Base-by-base conservation (phyloP, 805 yeast genomes). In the Yarrowia porcina region DNA sequence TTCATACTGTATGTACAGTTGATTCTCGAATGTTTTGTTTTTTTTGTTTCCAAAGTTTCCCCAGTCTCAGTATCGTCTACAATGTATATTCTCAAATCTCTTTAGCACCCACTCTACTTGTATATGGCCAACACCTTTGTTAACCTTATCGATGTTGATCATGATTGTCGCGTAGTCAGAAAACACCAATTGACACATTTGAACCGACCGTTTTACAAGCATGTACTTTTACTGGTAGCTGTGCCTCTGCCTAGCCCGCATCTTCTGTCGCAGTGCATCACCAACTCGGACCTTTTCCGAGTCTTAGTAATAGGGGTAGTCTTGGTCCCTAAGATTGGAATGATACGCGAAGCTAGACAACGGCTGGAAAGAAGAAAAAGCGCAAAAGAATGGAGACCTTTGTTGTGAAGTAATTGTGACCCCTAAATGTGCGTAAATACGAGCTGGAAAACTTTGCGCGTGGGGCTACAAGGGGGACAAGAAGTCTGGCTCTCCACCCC, bases 131-230 rank as follows among this genome's bases (percentile, higher is more conserved):
- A 12, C 8, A 12, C 8, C 6, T 30, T 13, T 28, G 3, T 20
- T 30, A 45, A 45, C 52, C 52, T 45, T 30, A 45, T 45, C 52
- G 52, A 12, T n/a, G 52, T 36, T 45, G 52, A 45, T 30, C 52
- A 17, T 13, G 50, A 45, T 45, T 27, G 35, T 45, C 50, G 17
- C 27, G 35, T 44, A n/a, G n/a, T n/a, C n/a, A n/a, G n/a, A n/a
- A n/a, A n/a, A n/a, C n/a, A n/a, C n/a, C n/a, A n/a, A n/a, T n/a
- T n/a, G n/a, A n/a, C n/a, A n/a, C n/a, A n/a, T n/a, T n/a, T n/a
- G n/a, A n/a, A n/a, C n/a, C n/a, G n/a, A n/a, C n/a, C n/a, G 4
- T n/a, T n/a, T 33, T 33, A 3, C 38, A 33, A 23, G 17, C 23
- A 23, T n/a, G n/a, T 38, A 15, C 41, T 18, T 10, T 38, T 38